A percentile compares a stretch with the other conserved stretches of the same genome.
phyloP scores from a whole-genome alignment of 176 grass and related monocot genomes.

The Oryza brachyantha region DNA sequence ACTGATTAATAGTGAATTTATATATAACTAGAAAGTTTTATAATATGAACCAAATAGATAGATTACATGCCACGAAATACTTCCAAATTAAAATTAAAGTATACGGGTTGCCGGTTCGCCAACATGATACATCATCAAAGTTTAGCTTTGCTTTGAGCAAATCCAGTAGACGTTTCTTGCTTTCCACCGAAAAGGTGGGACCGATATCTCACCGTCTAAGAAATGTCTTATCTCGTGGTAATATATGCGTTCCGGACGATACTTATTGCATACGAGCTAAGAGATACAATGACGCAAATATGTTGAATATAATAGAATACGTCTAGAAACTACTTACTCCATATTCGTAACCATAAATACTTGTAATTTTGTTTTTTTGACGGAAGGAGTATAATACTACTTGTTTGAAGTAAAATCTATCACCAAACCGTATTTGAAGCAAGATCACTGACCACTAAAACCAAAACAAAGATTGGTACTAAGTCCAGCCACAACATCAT shows the following conservation, averaged over 20 bases:
- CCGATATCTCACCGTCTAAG: background rate
- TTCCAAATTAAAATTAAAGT: background rate
- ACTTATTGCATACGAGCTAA: background rate
- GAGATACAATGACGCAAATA: background rate
- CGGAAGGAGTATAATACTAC: too few relatives aligned
- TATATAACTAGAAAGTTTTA: too few relatives aligned
- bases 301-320: background rate
- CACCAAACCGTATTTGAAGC: background rate
- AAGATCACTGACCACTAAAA: background rate
- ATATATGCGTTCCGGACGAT: background rate
- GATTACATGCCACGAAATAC: too few relatives aligned
- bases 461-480: background rate
- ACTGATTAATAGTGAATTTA: too few relatives aligned
- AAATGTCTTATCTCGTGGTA: background rate
- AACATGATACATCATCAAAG: background rate
- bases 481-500: background rate
- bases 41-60: too few relatives aligned
- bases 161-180: background rate
- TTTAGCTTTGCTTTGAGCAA: background rate
- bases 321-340: background rate
- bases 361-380: too few relatives aligned
- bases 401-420: background rate
- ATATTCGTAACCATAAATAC: too few relatives aligned
- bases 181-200: background rate
- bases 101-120: fast-evolving